A percentile compares a stretch with the other conserved stretches of the same genome.
These are phyloP conservation scores for Salvia rosmarinus DNA, from an alignment of 257 asterid species.

Conservation along the genomic window DNA sequence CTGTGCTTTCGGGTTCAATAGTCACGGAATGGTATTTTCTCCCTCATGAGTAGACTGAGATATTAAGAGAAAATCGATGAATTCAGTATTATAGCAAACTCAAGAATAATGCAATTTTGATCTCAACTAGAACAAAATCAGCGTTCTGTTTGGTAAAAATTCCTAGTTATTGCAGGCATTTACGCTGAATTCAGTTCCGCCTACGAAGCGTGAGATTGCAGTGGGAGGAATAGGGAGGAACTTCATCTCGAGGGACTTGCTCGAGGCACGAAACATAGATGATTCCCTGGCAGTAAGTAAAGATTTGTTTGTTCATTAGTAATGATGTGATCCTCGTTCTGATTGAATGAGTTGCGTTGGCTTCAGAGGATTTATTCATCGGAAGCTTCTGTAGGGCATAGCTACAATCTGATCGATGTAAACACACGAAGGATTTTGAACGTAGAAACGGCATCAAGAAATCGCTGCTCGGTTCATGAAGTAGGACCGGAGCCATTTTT, in stretches of 20 bases:
- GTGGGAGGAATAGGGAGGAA: conserved; percentile 82
- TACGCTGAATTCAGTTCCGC: conserved; percentile 87
- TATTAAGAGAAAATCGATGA: background rate
- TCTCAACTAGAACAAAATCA: background rate
- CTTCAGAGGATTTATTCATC: conserved; percentile 70
- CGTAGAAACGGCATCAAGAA: conserved; percentile 85
- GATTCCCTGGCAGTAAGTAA: conserved; percentile 69
- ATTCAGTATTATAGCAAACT: background rate
- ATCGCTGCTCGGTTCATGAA: conserved; percentile 62
- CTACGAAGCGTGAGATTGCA: conserved; percentile 62
- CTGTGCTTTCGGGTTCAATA: conserved; percentile 91
- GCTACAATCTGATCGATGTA: conserved; percentile 74
- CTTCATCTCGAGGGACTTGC: conserved; percentile 80
- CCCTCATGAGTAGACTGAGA: background rate
- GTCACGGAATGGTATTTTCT: conserved; percentile 67
- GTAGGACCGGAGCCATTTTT: conserved; percentile 70
- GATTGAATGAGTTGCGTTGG: conserved; percentile 27
- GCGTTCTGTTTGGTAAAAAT: background rate
- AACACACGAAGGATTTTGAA: conserved; percentile 69
- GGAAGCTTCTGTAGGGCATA: conserved; percentile 77
- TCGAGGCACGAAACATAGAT: conserved; percentile 67
- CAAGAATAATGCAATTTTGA: background rate
- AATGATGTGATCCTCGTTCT: background rate
- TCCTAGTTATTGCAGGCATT: conserved; percentile 57
- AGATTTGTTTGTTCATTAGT: background rate